Evolutionary conservation across 495 filamentous ascomycete species (phyloP).

Genomic region (Aspergillus nanangensis): DNA sequence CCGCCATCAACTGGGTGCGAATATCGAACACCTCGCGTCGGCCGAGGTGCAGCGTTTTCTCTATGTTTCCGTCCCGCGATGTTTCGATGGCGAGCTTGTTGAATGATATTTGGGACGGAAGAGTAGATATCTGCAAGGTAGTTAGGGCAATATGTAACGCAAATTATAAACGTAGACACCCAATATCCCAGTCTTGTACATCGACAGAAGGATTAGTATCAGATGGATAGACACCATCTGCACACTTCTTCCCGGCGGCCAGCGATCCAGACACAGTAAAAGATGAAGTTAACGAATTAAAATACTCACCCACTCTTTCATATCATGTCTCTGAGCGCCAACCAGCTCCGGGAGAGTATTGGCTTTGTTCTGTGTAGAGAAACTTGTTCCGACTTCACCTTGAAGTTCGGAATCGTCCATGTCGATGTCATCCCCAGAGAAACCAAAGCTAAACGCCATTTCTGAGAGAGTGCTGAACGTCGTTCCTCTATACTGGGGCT

Average conservation of each 20-base stretch:
- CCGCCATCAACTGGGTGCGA: constrained; percentile 88
- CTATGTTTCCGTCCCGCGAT: constrained; percentile 33
- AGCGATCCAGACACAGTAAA: constrained; percentile 35
- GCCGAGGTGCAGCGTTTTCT: constrained; percentile 49
- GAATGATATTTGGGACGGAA: constrained; percentile 79
- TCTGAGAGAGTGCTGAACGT: no score
- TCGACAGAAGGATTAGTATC: no score
- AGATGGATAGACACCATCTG: no score
- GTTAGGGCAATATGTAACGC: constrained; percentile 3
- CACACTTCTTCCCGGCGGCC: no score
- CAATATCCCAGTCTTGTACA: no score
- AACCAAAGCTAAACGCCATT: constrained; percentile 69
- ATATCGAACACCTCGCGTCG: constrained; percentile 92
- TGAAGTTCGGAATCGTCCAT: constrained; percentile 42
- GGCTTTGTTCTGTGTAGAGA: constrained; percentile 1
- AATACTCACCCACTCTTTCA: constrained; percentile 46
- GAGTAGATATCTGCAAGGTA: constrained; percentile 49
- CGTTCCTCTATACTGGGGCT: no score
- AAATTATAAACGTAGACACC: no score
- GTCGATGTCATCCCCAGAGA: constrained; percentile 82
- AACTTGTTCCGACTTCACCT: constrained; percentile 16
- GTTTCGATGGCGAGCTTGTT: constrained; percentile 52
- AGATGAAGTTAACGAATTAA: background rate
- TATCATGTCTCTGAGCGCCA: constrained; percentile 34
- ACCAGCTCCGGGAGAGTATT: constrained; percentile 29